Evolutionary conservation across 306 rosid genomes (phyloP), one percentile per base, ranked within the genome.

Genomic region (Parietaria judaica): DNA sequence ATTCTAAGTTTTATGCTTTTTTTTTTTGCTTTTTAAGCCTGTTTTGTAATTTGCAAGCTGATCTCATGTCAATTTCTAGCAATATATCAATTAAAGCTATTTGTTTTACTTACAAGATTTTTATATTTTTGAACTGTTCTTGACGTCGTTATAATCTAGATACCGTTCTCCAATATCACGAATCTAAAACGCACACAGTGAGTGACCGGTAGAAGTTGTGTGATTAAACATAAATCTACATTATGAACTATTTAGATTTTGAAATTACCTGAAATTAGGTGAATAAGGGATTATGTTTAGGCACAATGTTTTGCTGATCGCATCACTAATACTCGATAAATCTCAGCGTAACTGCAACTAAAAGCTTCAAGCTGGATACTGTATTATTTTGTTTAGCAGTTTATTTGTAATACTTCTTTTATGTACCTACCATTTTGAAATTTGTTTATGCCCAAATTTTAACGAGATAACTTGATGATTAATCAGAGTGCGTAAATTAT

Each of bases 401-500:
- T 49, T 67, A 56, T 60, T 46, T 48, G 23, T 41, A 55, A 47
- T 37, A 47, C n/a, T 51, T n/a, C 36, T 66, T 50, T 49, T 51
- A 35, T 61, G 17, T 56, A 51, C 55, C 65, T 56, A 48, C 62
- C 56, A 63, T 44, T 34, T 14, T 62, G 48, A 72, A 53, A 51
- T 45, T 72, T 15, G 48, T 31, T 54, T 10, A 7, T 62, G 59
- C 31, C 35, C 46, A 23, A 47, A 67, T 59, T 58, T 51, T 67
- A 63, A 63, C 70, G 36, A 15, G 51, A n/a, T 50, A 63, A n/a
- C 61, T 51, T 62, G 52, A 34, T 72, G 58, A 57, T 50, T 55
- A 58, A 35, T 70, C 70, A 66, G 80, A 34, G 66, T 66, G 48
- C 66, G 50, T 70, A 54, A 63, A 70, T 61, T 60, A 66, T 43